These are phyloP conservation scores for Dalbergia cultrata DNA, from an alignment of 306 rosid species.

Conservation along the genomic window DNA sequence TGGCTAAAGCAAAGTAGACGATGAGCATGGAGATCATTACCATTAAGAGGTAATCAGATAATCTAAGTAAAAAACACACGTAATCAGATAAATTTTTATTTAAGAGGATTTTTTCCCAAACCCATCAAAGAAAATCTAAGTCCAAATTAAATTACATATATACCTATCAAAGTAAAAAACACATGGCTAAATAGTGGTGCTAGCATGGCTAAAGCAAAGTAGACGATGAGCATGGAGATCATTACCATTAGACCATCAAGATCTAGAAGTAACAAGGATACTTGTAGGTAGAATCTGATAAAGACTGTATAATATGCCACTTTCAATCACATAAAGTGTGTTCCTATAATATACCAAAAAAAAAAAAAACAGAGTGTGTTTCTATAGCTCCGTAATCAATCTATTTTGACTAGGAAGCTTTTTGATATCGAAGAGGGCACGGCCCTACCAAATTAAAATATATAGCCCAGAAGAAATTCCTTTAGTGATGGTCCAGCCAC, in stretches of 20 bases:
- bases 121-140: too few species aligned
- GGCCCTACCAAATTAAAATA: constrained; percentile 32
- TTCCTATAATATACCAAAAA: background rate
- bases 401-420: constrained; percentile 40
- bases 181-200: background rate
- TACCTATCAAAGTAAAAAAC: background rate
- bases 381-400: constrained; percentile 42
- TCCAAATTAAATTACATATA: background rate
- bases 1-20: background rate
- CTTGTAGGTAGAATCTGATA: constrained; percentile 47
- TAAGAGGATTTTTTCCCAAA: too few species aligned
- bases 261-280: constrained; percentile 50
- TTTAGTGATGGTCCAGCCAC: background rate
- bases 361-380: constrained; percentile 26
- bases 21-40: background rate
- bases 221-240: background rate
- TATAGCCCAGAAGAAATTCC: background rate
- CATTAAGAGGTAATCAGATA: too few species aligned
- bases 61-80: too few species aligned
- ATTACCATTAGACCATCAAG: constrained; percentile 5
- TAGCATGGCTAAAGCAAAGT: constrained; percentile 11
- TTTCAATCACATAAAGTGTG: constrained; percentile 42
- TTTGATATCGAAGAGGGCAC: constrained; percentile 14
- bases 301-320: constrained; percentile 26
- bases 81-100: too few species aligned